Conservation (phyloP, 1,284 basidiomycete genomes). For the Dichomitus squalens region DNA sequence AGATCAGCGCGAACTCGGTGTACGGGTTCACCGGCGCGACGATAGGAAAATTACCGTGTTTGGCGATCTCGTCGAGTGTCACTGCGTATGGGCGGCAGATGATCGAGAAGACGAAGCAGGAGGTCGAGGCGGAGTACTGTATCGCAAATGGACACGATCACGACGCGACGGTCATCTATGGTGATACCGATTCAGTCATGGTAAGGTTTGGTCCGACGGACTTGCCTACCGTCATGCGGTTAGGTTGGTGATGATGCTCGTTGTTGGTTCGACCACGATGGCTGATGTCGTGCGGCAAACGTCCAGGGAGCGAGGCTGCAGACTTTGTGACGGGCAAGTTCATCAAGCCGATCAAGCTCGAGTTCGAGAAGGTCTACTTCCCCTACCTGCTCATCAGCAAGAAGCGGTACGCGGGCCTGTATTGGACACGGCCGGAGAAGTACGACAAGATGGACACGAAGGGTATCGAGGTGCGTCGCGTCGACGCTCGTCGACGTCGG, state of each 20-base stretch:
- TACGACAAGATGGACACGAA: constrained; percentile 99
- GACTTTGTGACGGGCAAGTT: constrained; percentile 92
- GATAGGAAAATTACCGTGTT: constrained; percentile 91
- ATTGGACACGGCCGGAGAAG: constrained; percentile 93
- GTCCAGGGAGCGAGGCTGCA: constrained; percentile 88
- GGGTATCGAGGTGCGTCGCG: constrained; percentile 83
- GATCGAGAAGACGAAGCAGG: constrained; percentile 94
- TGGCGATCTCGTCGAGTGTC: constrained; percentile 90
- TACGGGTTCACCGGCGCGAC: constrained; percentile 98
- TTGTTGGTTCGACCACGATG: not conserved
- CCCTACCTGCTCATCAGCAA: constrained; percentile 96
- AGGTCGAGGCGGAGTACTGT: constrained; percentile 88
- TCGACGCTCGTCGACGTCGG: not conserved
- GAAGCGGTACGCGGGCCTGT: constrained; percentile 95
- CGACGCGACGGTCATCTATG: constrained; percentile 93
- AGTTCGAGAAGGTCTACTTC: constrained; percentile 98
- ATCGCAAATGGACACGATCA: constrained; percentile 84
- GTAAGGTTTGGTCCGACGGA: constrained; percentile 91
- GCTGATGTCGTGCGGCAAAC: not conserved
- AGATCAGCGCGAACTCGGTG: constrained; percentile 97
- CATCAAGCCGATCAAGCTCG: constrained; percentile 92
- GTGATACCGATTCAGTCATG: constrained; percentile 99
- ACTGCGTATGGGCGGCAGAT: constrained; percentile 96
- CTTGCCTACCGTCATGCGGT: constrained; percentile 81
- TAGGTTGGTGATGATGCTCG: constrained; percentile 56